A percentile compares a stretch with the other conserved stretches of the same genome.
phyloP scores from a whole-genome alignment of 345 rosid species.

The Murraya paniculata region DNA sequence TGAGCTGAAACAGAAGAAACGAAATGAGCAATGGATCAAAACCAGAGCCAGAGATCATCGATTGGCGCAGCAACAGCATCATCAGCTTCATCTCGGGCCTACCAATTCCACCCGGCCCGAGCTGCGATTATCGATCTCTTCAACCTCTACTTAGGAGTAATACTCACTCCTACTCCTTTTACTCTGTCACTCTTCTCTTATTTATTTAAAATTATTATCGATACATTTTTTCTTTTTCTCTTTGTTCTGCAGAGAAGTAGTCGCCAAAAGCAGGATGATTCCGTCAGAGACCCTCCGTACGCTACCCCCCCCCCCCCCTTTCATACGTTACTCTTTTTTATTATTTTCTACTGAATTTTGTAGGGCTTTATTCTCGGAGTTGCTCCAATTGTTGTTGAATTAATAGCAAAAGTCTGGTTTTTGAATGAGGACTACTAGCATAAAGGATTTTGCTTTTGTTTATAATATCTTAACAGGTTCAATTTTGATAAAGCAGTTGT shows the following conservation, averaged over 20 bases:
- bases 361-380: background rate
- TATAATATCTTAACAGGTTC: background rate
- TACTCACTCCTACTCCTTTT: background rate
- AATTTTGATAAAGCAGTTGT: background rate
- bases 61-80: slow-evolving; percentile 30
- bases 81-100: slow-evolving; percentile 51
- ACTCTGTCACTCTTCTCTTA: background rate
- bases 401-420: background rate
- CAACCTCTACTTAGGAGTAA: slow-evolving; percentile 86
- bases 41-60: slow-evolving; percentile 45
- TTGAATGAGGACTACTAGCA: background rate
- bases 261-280: slow-evolving; percentile 71
- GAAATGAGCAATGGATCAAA: slow-evolving; percentile 59
- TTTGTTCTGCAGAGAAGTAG: slow-evolving; percentile 54
- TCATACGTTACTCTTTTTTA: background rate
- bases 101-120: slow-evolving; percentile 77
- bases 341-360: background rate
- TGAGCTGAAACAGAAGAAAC: background rate
- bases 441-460: background rate
- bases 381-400: background rate
- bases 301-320: slow-evolving; percentile 14
- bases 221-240: background rate
- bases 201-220: background rate
- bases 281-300: slow-evolving; percentile 79
- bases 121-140: slow-evolving; percentile 78